Percentiles rank a stretch among this genome's conserved stretches.
phyloP scores from a whole-genome alignment of 192 early-diverging fungal genomes.

The Gonapodya sp. region DNA sequence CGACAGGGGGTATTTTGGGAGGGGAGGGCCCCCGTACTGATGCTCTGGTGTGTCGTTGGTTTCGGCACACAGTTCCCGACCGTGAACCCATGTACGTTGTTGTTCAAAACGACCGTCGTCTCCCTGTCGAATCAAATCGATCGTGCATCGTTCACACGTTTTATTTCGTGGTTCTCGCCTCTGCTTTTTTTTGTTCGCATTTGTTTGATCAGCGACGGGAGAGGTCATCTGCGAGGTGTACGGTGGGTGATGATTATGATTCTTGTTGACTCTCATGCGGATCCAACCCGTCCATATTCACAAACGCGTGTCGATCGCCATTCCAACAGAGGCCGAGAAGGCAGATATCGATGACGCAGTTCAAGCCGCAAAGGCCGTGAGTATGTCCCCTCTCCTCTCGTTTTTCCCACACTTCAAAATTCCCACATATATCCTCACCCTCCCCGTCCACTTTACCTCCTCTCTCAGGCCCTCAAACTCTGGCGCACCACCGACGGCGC shows the following conservation, averaged over 20 bases:
- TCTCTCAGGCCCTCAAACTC: background rate
- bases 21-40: background rate
- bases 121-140: no score
- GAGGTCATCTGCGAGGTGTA: background rate
- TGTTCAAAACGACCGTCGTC: no score
- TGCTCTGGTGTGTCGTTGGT: background rate
- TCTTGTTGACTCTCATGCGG: no score
- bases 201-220: background rate
- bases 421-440: no score
- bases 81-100: constrained; percentile 1
- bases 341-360: constrained; percentile 3
- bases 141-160: no score
- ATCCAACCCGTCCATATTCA: background rate
- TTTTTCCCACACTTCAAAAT: background rate
- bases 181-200: background rate
- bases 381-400: background rate
- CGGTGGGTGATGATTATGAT: background rate
- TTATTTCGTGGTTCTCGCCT: no score
- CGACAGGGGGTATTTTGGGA: no score
- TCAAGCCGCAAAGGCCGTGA: background rate
- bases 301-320: background rate
- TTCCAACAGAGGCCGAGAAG: constrained; percentile 10
- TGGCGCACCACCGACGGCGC: background rate
- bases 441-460: background rate
- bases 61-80: background rate